Conservation (phyloP, 805 yeast species). For the Schizosaccharomyces pombe region ASM294v3 CU329670.1:4638501-4639000, state of each 20-base stretch:
- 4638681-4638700: slow-evolving; percentile 36
- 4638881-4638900: slow-evolving; percentile 14
- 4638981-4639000: slow-evolving; percentile 90
- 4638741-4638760: slow-evolving; percentile 22
- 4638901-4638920: slow-evolving; percentile 25
- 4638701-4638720: slow-evolving; percentile 31
- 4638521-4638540: neutral
- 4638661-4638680: slow-evolving; percentile 22
- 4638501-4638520: neutral
- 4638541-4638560: slow-evolving; percentile 31
- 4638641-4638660: slow-evolving; percentile 80
- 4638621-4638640: slow-evolving; percentile 47
- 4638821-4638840: slow-evolving; percentile 10
- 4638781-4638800: slow-evolving; percentile 13
- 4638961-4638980: slow-evolving; percentile 88
- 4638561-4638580: slow-evolving; percentile 42
- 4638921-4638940: slow-evolving; percentile 25
- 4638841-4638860: slow-evolving; percentile 16
- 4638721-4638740: slow-evolving; percentile 46
- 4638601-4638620: slow-evolving; percentile 28
- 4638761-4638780: slow-evolving; percentile 18
- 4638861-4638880: slow-evolving; percentile 15
- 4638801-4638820: neutral
- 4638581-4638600: slow-evolving; percentile 8
- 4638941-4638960: slow-evolving; percentile 40